These are phyloP conservation scores for Hericium coralloides DNA, from an alignment of 768 basidiomycete species.

Conservation along the genomic window DNA sequence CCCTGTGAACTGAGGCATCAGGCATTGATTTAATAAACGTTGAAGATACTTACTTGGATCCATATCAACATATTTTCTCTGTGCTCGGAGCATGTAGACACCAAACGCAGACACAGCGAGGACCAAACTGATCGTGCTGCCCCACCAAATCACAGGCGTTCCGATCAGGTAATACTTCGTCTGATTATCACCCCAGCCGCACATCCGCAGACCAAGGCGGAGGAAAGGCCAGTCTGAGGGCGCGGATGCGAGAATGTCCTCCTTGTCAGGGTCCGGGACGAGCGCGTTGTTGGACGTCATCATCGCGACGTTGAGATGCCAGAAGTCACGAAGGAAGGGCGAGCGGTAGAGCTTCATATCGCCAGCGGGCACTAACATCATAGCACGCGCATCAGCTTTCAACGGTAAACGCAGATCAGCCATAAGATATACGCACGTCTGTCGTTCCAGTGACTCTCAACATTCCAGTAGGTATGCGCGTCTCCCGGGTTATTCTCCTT, in stretches of 20 bases:
- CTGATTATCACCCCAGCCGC: constrained; percentile 85
- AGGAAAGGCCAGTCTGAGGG: constrained; percentile 94
- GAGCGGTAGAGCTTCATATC: constrained; percentile 79
- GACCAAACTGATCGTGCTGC: constrained; percentile 56
- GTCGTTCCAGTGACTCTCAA: constrained; percentile 96
- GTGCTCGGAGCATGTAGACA: constrained; percentile 71
- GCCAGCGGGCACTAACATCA: constrained; percentile 66
- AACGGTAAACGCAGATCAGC: background rate
- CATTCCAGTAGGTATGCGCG: constrained; percentile 92
- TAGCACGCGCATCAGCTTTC: too few relatives aligned
- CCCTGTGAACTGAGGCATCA: constrained; percentile 31
- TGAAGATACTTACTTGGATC: constrained; percentile 52
- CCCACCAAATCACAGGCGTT: constrained; percentile 93
- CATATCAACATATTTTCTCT: constrained; percentile 90
- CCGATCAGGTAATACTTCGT: constrained; percentile 92
- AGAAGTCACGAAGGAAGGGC: constrained; percentile 94
- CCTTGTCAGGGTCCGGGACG: constrained; percentile 95
- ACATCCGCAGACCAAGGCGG: constrained; percentile 89
- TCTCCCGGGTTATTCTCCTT: constrained; percentile 79
- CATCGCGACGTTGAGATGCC: constrained; percentile 99
- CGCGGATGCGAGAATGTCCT: constrained; percentile 90
- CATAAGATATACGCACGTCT: constrained; percentile 50
- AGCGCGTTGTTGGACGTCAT: constrained; percentile 99
- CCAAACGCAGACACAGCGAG: constrained; percentile 42
- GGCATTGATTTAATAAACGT: background rate